Conservation (phyloP, 169 alveolate species). For the Plasmodium gonderi region DNA sequence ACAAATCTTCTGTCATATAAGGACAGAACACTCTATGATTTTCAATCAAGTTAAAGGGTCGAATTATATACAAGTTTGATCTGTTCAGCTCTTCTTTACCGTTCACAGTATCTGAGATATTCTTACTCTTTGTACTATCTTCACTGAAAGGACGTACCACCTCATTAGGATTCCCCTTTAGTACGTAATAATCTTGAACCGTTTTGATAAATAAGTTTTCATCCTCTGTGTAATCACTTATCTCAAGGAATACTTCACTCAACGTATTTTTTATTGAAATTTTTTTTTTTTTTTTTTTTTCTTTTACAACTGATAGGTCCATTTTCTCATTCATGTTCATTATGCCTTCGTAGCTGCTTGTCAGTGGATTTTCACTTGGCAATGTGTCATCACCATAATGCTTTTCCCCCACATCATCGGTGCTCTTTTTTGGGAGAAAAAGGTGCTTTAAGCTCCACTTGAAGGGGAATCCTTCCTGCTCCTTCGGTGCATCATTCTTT, state of each 20-base stretch:
- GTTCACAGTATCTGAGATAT: not conserved
- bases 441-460: conserved; percentile 17
- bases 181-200: conserved; percentile 21
- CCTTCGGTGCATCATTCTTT: not conserved
- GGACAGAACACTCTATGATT: conserved; percentile 68
- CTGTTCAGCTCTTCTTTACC: not conserved
- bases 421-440: conserved; percentile 22
- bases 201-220: conserved; percentile 22
- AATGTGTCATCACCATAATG: not conserved
- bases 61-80: not conserved
- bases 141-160: not conserved
- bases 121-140: not conserved
- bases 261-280: not conserved
- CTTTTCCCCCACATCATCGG: not conserved
- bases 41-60: conserved; percentile 43
- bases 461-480: conserved; percentile 23
- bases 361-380: not conserved
- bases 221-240: conserved; percentile 16
- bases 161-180: not conserved
- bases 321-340: not conserved
- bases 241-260: conserved; percentile 1
- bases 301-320: not conserved
- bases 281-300: conserved; percentile 1
- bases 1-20: conserved; percentile 61
- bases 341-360: not conserved